These are phyloP conservation scores for Pseudonitzschia pungens DNA, from an alignment of 108 stramenopile species.

Conservation along the genomic window DNA sequence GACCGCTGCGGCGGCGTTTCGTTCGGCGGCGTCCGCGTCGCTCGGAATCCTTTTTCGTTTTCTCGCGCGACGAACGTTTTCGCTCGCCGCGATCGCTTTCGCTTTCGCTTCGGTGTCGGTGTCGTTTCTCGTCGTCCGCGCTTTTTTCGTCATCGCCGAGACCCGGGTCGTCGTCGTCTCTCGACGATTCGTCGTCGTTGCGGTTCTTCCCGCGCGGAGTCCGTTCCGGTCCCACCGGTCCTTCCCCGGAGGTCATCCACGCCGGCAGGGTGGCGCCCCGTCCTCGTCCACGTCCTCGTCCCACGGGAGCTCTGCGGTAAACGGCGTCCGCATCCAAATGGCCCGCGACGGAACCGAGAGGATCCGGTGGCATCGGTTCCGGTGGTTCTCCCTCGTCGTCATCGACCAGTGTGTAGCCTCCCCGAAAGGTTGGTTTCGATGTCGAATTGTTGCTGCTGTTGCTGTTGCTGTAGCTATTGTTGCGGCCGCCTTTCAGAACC, in stretches of 20 bases:
- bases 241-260: constrained; percentile 53
- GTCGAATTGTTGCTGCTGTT: constrained; percentile 3
- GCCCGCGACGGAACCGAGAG: neutral
- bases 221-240: too few relatives aligned
- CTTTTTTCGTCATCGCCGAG: neutral
- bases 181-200: neutral
- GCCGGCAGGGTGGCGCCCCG: constrained; percentile 62
- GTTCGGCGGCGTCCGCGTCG: constrained; percentile 21
- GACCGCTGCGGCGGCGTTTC: constrained; percentile 4
- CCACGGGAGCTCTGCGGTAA: constrained; percentile 38
- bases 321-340: neutral
- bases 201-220: neutral
- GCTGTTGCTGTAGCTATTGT: constrained; percentile 4
- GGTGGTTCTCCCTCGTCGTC: constrained; percentile 67
- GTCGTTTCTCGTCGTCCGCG: neutral
- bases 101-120: neutral
- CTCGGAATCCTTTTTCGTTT: constrained; percentile 22
- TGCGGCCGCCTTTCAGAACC: constrained; percentile 18
- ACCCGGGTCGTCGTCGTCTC: neutral
- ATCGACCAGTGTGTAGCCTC: constrained; percentile 66
- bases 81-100: constrained; percentile 12
- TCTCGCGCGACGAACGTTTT: constrained; percentile 8
- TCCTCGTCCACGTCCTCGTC: constrained; percentile 64
- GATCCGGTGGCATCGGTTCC: constrained; percentile 1
- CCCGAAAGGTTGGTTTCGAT: constrained; percentile 22